Conservation (phyloP, 306 rosid species). For the Abrus precatorius region DNA sequence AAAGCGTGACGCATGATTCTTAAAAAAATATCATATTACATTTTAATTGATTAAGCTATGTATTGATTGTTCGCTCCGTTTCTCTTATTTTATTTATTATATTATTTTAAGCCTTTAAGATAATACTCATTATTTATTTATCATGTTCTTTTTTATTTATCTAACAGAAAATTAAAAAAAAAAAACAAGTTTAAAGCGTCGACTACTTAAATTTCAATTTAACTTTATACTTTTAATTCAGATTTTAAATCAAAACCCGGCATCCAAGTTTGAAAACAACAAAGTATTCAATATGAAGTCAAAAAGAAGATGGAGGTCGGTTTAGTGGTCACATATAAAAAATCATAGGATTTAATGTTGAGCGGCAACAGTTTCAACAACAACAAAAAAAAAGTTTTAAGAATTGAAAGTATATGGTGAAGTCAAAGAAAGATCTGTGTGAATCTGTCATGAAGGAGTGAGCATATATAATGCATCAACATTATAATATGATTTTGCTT, state of each 20-base stretch:
- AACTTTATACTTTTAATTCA: too few relatives aligned
- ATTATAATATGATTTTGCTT: neutral
- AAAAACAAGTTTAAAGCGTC: too few relatives aligned
- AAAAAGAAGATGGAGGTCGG: constrained; percentile 47
- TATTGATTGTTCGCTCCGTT: neutral
- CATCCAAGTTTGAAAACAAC: neutral
- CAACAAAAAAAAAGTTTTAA: constrained; percentile 9
- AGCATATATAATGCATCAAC: neutral
- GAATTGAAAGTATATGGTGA: constrained; percentile 13
- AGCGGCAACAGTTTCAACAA: constrained; percentile 1
- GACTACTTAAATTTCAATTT: too few relatives aligned
- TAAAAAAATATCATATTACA: neutral
- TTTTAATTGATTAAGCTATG: neutral
- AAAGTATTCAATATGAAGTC: constrained; percentile 10
- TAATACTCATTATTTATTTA: too few relatives aligned
- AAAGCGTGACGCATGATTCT: constrained; percentile 29
- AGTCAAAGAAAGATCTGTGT: constrained; percentile 33
- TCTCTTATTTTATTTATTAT: too few relatives aligned
- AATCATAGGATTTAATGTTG: constrained; percentile 3
- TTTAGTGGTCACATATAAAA: constrained; percentile 41
- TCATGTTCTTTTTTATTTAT: too few relatives aligned
- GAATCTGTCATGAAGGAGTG: constrained; percentile 1
- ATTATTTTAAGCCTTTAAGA: too few relatives aligned
- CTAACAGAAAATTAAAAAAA: too few relatives aligned
- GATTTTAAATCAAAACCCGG: too few relatives aligned